Evolutionary conservation across 768 basidiomycete genomes (phyloP).

Genomic region (Mycena alexandri): DNA sequence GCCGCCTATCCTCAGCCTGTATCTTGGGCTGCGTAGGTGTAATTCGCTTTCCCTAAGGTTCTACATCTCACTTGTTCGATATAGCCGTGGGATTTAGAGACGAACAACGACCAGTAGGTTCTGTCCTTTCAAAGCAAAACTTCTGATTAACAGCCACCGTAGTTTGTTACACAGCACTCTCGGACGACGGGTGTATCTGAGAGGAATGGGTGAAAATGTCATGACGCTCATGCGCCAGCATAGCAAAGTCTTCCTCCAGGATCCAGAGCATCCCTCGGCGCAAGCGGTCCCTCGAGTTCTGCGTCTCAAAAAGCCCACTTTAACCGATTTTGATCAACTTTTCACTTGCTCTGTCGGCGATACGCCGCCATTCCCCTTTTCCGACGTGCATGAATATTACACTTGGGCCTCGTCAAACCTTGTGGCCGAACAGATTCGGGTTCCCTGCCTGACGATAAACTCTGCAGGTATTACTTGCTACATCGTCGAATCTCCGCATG

Average conservation of each 20-base stretch:
- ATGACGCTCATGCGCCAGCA: constrained; percentile 69
- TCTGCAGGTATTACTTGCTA: constrained; percentile 49
- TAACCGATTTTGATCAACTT: constrained; percentile 71
- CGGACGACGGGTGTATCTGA: constrained; percentile 76
- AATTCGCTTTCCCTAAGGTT: background rate
- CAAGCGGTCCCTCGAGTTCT: constrained; percentile 60
- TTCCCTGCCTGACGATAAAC: constrained; percentile 83
- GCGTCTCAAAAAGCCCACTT: constrained; percentile 63
- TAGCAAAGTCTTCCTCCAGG: constrained; percentile 57
- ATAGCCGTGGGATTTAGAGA: constrained; percentile 65
- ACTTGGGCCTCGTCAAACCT: constrained; percentile 70
- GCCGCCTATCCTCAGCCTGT: constrained; percentile 74
- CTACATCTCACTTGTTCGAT: constrained; percentile 26
- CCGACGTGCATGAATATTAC: constrained; percentile 61
- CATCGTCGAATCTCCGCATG: background rate
- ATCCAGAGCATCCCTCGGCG: constrained; percentile 62
- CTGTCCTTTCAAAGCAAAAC: constrained; percentile 1
- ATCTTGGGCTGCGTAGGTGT: constrained; percentile 80
- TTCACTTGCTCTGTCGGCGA: constrained; percentile 76
- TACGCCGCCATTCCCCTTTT: constrained; percentile 64
- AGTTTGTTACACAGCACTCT: constrained; percentile 70
- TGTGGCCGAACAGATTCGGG: constrained; percentile 66
- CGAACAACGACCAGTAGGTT: constrained; percentile 38
- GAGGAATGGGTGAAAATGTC: constrained; percentile 84
- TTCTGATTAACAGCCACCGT: background rate